These are phyloP conservation scores for Psilocybe mexicana DNA, from an alignment of 1,284 basidiomycete species.

Conservation along the genomic window DNA sequence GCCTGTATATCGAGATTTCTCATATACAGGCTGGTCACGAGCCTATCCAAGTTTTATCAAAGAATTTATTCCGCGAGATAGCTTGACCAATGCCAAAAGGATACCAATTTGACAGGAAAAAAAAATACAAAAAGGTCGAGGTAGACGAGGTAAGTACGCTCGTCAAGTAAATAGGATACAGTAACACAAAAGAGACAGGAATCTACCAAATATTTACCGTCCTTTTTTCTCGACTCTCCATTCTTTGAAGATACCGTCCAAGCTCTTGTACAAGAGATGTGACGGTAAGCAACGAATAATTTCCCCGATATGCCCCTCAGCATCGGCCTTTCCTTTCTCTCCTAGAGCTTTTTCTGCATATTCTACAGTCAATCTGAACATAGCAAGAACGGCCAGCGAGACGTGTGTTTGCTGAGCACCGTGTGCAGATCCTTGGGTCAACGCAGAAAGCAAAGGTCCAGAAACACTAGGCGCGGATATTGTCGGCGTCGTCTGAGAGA, in stretches of 20 bases:
- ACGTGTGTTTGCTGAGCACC: slow-evolving; percentile 90
- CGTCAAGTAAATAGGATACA: background rate
- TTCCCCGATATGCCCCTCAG: slow-evolving; percentile 82
- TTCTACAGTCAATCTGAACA: slow-evolving; percentile 83
- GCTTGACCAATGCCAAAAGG: too few species aligned
- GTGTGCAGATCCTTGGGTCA: slow-evolving; percentile 75
- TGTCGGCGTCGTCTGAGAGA: slow-evolving; percentile 58
- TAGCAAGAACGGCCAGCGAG: slow-evolving; percentile 85
- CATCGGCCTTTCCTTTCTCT: slow-evolving; percentile 65
- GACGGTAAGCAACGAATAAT: slow-evolving; percentile 86
- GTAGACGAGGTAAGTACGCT: background rate
- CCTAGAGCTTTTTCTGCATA: slow-evolving; percentile 74
- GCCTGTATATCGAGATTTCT: too few species aligned
- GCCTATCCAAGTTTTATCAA: too few species aligned
- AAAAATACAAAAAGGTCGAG: background rate
- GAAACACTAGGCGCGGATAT: slow-evolving; percentile 61
- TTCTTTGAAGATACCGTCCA: slow-evolving; percentile 93
- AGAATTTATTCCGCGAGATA: too few species aligned
- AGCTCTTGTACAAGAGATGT: slow-evolving; percentile 82
- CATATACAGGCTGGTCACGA: too few species aligned
- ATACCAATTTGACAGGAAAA: background rate
- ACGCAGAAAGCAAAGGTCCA: slow-evolving; percentile 66
- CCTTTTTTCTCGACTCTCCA: slow-evolving; percentile 83
- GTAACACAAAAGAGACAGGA: background rate
- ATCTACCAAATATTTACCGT: slow-evolving; percentile 29